phyloP scores from a whole-genome alignment of 129 eudicot genomes.

The sunflower (Helianthus annuus) region DNA sequence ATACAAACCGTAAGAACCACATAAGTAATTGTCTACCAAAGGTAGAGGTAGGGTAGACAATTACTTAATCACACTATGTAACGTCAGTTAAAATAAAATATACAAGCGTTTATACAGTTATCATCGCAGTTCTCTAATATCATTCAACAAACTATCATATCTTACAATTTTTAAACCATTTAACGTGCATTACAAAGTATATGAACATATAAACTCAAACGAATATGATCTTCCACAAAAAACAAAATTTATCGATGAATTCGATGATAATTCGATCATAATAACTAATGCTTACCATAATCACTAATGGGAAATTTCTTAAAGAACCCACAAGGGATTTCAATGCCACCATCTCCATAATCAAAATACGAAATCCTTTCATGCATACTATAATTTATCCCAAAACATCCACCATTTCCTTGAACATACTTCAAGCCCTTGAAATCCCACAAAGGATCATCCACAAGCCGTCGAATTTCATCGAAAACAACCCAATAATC shows the following conservation, averaged over 20 bases:
- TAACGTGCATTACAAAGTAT: background rate
- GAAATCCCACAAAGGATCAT: slow-evolving; percentile 31
- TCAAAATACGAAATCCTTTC: slow-evolving; percentile 61
- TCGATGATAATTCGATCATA: background rate
- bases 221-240: background rate
- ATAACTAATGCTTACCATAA: slow-evolving; percentile 46
- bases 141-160: too few species aligned
- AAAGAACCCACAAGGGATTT: slow-evolving; percentile 81
- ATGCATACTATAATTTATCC: slow-evolving; percentile 57
- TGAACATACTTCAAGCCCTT: slow-evolving; percentile 52
- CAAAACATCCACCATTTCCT: slow-evolving; percentile 56
- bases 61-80: too few species aligned
- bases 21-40: too few species aligned
- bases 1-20: too few species aligned
- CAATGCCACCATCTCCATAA: slow-evolving; percentile 41
- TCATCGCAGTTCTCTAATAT: background rate
- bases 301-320: slow-evolving; percentile 53
- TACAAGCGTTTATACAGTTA: background rate
- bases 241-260: slow-evolving; percentile 22
- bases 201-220: background rate
- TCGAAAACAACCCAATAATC: slow-evolving; percentile 60
- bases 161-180: background rate
- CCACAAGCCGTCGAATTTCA: slow-evolving; percentile 42
- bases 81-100: background rate
- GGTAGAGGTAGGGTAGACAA: too few species aligned